Base-by-base conservation (phyloP, 345 rosid species). In the Corchorus olitorius region DNA sequence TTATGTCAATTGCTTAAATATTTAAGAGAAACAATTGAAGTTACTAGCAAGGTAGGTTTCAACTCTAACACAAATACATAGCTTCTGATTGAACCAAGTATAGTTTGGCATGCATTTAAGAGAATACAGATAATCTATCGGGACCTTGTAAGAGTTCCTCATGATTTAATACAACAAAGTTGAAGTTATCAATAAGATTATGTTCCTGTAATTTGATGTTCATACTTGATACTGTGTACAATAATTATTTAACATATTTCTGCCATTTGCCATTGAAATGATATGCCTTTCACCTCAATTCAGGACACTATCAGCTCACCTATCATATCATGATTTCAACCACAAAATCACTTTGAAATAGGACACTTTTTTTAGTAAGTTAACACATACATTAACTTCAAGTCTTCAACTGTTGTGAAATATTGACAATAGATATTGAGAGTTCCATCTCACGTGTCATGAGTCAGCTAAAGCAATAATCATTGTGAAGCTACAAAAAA, bases 251-350 rank as follows among this genome's bases (percentile, higher is more conserved):
- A 14, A 33, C 37, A 49, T 68, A 11, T 65, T 69, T 34, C 58
- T 9, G 52, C 73, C 59, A 49, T 27, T 49, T 69, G 10, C 22
- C 27, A 50, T 15, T 56, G 50, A 50, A 22, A 20, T 14, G 59
- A 16, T 50, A 27, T 49, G 60, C 11, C 33, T 48, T 34, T 15
- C 16, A 16, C 68, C 56, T 34, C 16, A 33, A 14, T 20, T 64
- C 67, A 33, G 33, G 49, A 74, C 27, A 73, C 43, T 49, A 69
- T 34, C 56, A 2, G 20, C 34, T 22, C 53, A n/a, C 56, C 45
- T 77, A 27, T 74, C 73, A 56, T 54, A 65, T 69, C 76, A 61
- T 15, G 45, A 74, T 61, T 72, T 54, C 37, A 39, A 56, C 34
- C 19, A 39, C 54, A 41, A 61, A 48, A 16, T 61, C 65, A 61